These are phyloP conservation scores for Polytolypa hystricis DNA, from an alignment of 2,329 filamentous ascomycete genomes.

Conservation along the genomic window DNA sequence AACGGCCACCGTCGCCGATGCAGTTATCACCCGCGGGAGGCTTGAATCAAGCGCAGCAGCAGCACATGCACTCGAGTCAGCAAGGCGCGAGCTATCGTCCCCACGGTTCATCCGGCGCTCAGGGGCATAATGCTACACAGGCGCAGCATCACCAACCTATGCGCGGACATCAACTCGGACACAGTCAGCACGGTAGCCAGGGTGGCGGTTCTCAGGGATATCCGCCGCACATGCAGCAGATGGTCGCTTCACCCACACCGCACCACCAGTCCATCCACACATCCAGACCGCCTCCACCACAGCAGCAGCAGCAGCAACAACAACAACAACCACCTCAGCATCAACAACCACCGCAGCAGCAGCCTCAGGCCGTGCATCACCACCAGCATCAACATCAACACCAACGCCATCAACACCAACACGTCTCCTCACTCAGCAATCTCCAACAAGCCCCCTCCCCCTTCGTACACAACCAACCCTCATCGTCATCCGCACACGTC, in stretches of 20 bases:
- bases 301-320: constrained; percentile 19
- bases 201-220: background rate
- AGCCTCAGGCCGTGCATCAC: constrained; percentile 23
- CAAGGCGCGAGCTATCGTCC: no score
- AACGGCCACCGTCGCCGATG: constrained; percentile 15
- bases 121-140: constrained; percentile 14
- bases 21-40: constrained; percentile 10
- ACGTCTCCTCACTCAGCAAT: constrained; percentile 23
- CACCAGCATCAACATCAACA: constrained; percentile 18
- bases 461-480: constrained; percentile 26
- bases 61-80: constrained; percentile 4
- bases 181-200: constrained; percentile 1
- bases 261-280: constrained; percentile 30
- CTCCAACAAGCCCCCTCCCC: constrained; percentile 16
- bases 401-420: constrained; percentile 19
- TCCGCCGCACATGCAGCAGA: constrained; percentile 5
- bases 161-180: constrained; percentile 1
- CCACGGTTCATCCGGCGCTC: constrained; percentile 10
- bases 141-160: background rate
- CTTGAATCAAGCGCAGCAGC: constrained; percentile 1
- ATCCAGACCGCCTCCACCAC: constrained; percentile 17
- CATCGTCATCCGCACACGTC: constrained; percentile 18
- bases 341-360: constrained; percentile 17
- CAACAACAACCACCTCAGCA: constrained; percentile 9
- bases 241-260: constrained; percentile 6